A percentile compares a stretch with the other conserved stretches of the same genome.
phyloP scores from a whole-genome alignment of 768 basidiomycete genomes.

The Phylloporus arenicola region DNA sequence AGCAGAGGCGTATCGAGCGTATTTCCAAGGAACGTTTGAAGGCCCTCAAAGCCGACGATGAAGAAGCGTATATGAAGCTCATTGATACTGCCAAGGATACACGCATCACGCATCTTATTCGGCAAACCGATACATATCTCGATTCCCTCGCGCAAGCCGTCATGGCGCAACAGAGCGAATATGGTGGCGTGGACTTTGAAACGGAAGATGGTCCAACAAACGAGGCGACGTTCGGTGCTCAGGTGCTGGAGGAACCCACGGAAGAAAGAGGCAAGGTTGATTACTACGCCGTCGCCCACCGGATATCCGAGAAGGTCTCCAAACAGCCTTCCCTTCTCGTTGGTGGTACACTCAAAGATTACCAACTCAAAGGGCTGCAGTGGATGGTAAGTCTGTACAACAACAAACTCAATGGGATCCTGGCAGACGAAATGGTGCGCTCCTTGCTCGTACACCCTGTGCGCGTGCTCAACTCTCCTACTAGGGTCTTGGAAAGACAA shows the following conservation, averaged over 20 bases:
- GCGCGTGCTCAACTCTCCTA: conserved; percentile 8
- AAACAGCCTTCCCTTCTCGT: conserved; percentile 69
- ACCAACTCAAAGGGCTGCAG: conserved; percentile 91
- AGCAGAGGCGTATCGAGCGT: conserved; percentile 93
- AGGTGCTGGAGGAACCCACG: conserved; percentile 54
- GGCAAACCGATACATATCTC: conserved; percentile 92
- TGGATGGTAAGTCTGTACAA: conserved; percentile 99
- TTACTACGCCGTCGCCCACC: conserved; percentile 94
- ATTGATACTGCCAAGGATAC: conserved; percentile 99
- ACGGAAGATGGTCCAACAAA: conserved; percentile 69
- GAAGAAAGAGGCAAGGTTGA: conserved; percentile 76
- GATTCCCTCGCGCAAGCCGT: conserved; percentile 95
- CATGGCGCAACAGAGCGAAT: conserved; percentile 82
- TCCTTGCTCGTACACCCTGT: not conserved
- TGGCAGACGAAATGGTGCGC: conserved; percentile 89
- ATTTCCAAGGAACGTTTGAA: conserved; percentile 97
- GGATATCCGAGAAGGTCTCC: conserved; percentile 79
- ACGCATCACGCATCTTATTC: conserved; percentile 91
- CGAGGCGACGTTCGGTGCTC: conserved; percentile 89
- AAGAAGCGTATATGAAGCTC: conserved; percentile 99
- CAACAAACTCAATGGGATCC: conserved; percentile 89
- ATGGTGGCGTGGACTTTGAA: conserved; percentile 45
- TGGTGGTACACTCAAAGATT: conserved; percentile 90
- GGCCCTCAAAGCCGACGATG: conserved; percentile 95
- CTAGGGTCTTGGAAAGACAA: conserved; percentile 92